These are phyloP conservation scores for Breviolum minutum DNA, from an alignment of 73 alveolate genomes.

Conservation along the genomic window DNA sequence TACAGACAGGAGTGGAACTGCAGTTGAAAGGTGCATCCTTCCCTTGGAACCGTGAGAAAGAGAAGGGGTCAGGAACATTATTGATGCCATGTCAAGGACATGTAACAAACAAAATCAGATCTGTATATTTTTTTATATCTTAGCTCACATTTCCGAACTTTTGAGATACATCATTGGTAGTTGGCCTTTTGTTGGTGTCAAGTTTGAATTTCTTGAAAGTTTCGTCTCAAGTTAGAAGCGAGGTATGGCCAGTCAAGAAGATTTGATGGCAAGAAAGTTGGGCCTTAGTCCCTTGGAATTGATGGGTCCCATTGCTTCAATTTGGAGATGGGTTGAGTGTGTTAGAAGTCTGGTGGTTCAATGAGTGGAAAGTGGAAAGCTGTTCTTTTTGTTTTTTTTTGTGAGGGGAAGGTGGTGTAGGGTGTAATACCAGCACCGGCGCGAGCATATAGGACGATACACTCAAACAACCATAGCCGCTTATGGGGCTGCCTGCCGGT, in stretches of 20 bases:
- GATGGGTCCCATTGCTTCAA: neutral
- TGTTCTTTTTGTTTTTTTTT: no score
- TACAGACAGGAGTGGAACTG: neutral
- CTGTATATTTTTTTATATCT: neutral
- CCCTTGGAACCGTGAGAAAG: neutral
- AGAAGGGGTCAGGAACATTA: neutral
- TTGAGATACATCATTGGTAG: neutral
- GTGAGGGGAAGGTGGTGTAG: neutral
- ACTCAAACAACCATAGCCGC: no score
- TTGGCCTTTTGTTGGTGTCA: neutral
- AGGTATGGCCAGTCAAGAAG: conserved; percentile 85
- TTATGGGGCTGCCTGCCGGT: no score
- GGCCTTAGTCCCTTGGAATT: conserved; percentile 23
- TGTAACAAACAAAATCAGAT: no score
- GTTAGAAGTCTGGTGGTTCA: neutral
- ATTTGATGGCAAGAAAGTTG: conserved; percentile 69
- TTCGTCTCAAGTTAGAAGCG: neutral
- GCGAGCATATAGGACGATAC: no score
- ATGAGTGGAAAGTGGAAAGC: neutral
- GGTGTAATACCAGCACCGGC: no score
- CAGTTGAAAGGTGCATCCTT: neutral
- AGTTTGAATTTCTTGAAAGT: neutral
- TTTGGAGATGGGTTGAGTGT: neutral
- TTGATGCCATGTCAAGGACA: no score
- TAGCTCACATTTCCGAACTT: neutral